A percentile compares a stretch with the other conserved stretches of the same genome.
Evolutionary conservation across 768 basidiomycete species (phyloP).

Genomic region (Crassisporium funariophilum): DNA sequence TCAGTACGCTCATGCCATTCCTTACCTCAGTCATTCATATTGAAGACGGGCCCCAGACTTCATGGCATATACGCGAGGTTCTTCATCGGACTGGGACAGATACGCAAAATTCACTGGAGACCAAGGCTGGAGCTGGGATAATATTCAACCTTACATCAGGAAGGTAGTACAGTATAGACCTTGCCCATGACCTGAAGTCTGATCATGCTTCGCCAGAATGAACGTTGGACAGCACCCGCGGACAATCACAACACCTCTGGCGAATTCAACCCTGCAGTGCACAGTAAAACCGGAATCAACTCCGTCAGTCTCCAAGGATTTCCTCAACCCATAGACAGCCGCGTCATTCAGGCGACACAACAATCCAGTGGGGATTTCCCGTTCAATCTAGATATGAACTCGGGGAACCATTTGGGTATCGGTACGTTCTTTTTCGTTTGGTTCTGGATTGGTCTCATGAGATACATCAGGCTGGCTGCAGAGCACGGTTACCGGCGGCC

Average conservation of each 20-base stretch:
- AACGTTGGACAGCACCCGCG: slow-evolving; percentile 22
- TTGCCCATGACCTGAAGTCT: not conserved
- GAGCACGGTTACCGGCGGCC: slow-evolving; percentile 12
- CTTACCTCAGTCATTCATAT: not conserved
- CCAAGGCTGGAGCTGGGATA: slow-evolving; percentile 42
- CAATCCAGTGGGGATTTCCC: slow-evolving; percentile 32
- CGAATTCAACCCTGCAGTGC: slow-evolving; percentile 31
- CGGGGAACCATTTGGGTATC: slow-evolving; percentile 16
- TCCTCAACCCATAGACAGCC: slow-evolving; percentile 21
- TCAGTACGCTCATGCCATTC: not conserved
- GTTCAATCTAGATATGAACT: slow-evolving; percentile 30
- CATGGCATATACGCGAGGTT: slow-evolving; percentile 32
- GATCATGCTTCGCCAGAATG: no score
- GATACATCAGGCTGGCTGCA: slow-evolving; percentile 20
- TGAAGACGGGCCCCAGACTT: slow-evolving; percentile 12
- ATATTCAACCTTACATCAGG: slow-evolving; percentile 23
- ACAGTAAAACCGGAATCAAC: slow-evolving; percentile 25
- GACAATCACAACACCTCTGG: slow-evolving; percentile 27
- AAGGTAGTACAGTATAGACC: slow-evolving; percentile 20
- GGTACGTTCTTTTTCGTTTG: slow-evolving; percentile 8
- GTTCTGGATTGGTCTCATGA: not conserved
- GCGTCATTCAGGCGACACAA: slow-evolving; percentile 25
- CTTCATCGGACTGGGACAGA: slow-evolving; percentile 51
- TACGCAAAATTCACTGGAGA: slow-evolving; percentile 49
- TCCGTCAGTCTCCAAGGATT: slow-evolving; percentile 25